phyloP scores from a whole-genome alignment of 2,329 filamentous ascomycete genomes.

The Penicillium vulpinum region DNA sequence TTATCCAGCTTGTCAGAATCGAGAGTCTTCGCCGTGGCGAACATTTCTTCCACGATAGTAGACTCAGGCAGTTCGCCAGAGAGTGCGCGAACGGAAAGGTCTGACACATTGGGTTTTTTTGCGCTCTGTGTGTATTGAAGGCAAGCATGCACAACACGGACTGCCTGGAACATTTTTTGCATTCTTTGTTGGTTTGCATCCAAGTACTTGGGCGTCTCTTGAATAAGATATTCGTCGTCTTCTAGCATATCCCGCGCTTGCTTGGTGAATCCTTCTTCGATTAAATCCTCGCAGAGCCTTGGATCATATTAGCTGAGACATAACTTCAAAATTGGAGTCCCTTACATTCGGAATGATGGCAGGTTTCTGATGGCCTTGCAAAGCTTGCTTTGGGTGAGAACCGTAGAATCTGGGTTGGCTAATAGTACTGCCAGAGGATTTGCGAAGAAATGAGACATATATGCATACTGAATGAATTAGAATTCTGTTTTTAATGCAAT shows the following conservation, averaged over 20 bases:
- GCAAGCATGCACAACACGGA: slow-evolving; percentile 30
- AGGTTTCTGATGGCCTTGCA: slow-evolving; percentile 59
- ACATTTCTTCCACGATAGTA: slow-evolving; percentile 52
- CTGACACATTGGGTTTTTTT: slow-evolving; percentile 36
- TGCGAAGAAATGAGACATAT: slow-evolving; percentile 65
- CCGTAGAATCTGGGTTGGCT: slow-evolving; percentile 21
- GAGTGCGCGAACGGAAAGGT: slow-evolving; percentile 44
- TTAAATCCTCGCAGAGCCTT: slow-evolving; percentile 44
- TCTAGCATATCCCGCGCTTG: slow-evolving; percentile 51
- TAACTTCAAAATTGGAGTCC: neutral
- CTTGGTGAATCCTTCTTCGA: slow-evolving; percentile 38
- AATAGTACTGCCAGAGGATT: slow-evolving; percentile 58
- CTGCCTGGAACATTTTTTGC: slow-evolving; percentile 35
- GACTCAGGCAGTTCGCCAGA: slow-evolving; percentile 56
- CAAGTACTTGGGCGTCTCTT: slow-evolving; percentile 43
- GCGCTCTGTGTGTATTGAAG: slow-evolving; percentile 30
- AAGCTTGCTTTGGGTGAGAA: slow-evolving; percentile 42
- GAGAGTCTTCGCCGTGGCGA: slow-evolving; percentile 54
- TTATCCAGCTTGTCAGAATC: slow-evolving; percentile 51
- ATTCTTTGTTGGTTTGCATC: slow-evolving; percentile 43
- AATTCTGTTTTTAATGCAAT: neutral
- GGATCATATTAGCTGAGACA: slow-evolving; percentile 15
- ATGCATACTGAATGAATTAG: slow-evolving; percentile 53
- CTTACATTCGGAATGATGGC: slow-evolving; percentile 55
- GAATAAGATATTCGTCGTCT: slow-evolving; percentile 50